Conservation (phyloP, 1,284 basidiomycete species). For the Tilletia indica region DNA sequence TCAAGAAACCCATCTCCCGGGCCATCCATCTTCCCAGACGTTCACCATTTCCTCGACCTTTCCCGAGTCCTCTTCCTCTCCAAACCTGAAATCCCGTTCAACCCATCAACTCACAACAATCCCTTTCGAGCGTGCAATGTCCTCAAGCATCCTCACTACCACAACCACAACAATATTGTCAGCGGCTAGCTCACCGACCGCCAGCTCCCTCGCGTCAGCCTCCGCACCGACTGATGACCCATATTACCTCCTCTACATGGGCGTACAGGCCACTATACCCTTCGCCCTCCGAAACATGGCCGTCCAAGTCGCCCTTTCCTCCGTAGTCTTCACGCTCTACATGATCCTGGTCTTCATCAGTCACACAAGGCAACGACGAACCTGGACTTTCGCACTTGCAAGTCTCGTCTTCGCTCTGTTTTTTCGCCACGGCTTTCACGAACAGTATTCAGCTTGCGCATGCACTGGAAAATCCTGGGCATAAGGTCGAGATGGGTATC, state of each 20-base stretch:
- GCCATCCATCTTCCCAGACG: no score
- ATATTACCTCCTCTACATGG: constrained; percentile 11
- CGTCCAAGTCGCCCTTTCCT: constrained; percentile 14
- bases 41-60: no score
- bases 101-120: no score
- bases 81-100: no score
- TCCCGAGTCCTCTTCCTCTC: no score
- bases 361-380: not conserved
- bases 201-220: not conserved
- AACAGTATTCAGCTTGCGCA: constrained; percentile 8
- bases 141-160: no score
- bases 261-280: constrained; percentile 13
- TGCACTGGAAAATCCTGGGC: not conserved
- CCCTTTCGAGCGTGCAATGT: no score
- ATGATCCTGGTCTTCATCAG: not conserved
- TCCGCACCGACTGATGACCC: constrained; percentile 7
- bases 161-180: no score
- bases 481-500: constrained; percentile 14
- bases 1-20: no score
- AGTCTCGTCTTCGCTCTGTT: constrained; percentile 3
- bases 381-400: constrained; percentile 12
- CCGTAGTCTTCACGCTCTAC: constrained; percentile 14
- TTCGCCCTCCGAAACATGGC: constrained; percentile 9
- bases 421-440: constrained; percentile 6
- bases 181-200: no score